Conservation (phyloP, 164 flowering plant species). For the Vitis labrusca region DNA sequence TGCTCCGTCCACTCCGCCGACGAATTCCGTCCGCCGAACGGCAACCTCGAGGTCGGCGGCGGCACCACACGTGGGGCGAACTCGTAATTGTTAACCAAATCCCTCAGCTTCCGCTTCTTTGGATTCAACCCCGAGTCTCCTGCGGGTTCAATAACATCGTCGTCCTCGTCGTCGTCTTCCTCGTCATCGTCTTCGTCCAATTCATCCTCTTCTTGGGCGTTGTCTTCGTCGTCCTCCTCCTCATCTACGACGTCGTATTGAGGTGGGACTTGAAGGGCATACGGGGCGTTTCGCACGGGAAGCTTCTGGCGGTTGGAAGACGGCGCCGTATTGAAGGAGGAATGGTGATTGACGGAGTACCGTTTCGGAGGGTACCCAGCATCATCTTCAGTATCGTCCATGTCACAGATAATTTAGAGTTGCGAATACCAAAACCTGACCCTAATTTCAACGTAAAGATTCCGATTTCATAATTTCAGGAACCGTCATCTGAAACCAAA, state of each 20-base stretch:
- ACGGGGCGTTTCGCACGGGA: conserved; percentile 28
- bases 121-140: conserved; percentile 33
- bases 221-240: conserved; percentile 21
- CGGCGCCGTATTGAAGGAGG: no score
- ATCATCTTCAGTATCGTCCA: conserved; percentile 55
- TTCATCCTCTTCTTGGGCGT: conserved; percentile 20
- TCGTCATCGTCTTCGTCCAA: conserved; percentile 25
- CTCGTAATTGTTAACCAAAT: conserved; percentile 38
- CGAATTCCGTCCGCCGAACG: conserved; percentile 19
- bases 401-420: conserved; percentile 1
- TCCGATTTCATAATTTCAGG: no score
- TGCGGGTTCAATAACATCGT: conserved; percentile 22
- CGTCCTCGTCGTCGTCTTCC: conserved; percentile 23
- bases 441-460: not conserved
- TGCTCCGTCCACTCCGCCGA: conserved; percentile 68
- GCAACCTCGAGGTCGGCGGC: conserved; percentile 8
- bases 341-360: conserved; percentile 18
- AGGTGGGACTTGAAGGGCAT: conserved; percentile 12
- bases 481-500: no score
- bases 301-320: conserved; percentile 16
- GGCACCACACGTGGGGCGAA: conserved; percentile 35
- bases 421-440: not conserved
- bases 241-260: conserved; percentile 16
- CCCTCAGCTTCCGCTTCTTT: conserved; percentile 56
- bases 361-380: conserved; percentile 39